Percentiles rank a stretch among this genome's conserved stretches.
Conservation (phyloP, 148 eudicot species). For the Silene conica region DNA sequence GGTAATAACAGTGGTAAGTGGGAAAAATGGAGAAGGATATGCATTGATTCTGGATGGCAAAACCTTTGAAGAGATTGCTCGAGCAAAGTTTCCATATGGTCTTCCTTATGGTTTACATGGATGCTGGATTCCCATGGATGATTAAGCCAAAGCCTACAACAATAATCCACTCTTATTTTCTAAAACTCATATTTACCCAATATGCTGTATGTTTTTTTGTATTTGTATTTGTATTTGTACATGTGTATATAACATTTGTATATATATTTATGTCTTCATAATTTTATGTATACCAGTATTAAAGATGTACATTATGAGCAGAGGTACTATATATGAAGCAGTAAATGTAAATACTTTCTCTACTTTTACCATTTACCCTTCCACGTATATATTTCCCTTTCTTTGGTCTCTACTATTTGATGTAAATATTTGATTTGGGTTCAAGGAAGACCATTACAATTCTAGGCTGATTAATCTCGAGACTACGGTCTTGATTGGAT, state of each 20-base stretch:
- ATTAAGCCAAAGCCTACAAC: not conserved
- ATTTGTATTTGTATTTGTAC: too few relatives aligned
- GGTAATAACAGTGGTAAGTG: conserved; percentile 82
- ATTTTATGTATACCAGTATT: not conserved
- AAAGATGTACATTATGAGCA: not conserved
- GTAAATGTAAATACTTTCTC: not conserved
- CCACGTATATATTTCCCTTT: too few relatives aligned
- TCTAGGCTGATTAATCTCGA: too few relatives aligned
- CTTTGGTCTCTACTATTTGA: too few relatives aligned
- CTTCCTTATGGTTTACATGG: conserved; percentile 98
- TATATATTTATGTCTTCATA: not conserved
- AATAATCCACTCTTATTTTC: not conserved
- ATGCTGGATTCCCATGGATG: conserved; percentile 80
- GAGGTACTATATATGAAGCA: not conserved
- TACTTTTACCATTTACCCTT: not conserved
- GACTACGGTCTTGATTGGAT: too few relatives aligned
- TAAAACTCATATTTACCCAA: not conserved
- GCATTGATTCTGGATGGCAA: conserved; percentile 75
- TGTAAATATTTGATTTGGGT: too few relatives aligned
- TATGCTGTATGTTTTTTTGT: not conserved
- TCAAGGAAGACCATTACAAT: too few relatives aligned
- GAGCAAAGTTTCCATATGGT: conserved; percentile 94
- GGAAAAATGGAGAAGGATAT: conserved; percentile 82
- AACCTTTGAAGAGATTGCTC: conserved; percentile 78
- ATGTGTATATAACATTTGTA: not conserved